Base-by-base conservation (phyloP, 306 rosid genomes). In the Prinsepia uniflora region DNA sequence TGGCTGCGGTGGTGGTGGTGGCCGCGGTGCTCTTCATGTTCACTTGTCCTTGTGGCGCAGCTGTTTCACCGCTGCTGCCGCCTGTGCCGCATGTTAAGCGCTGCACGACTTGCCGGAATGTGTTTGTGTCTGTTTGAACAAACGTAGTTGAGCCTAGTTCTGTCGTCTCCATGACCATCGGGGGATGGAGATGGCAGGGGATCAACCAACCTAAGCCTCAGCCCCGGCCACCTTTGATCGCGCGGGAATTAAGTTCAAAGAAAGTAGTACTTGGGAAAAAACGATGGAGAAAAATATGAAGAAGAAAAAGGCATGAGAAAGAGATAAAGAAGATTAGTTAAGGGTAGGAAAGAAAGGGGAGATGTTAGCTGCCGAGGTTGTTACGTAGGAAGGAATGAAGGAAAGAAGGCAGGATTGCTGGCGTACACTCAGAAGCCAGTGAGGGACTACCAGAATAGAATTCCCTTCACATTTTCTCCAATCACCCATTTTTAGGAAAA, bases 71-170 rank as follows among this genome's bases (percentile, higher is more conserved):
- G 6, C 50, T 5, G 15, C 52, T 12, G 6, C 52, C 0, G 41
- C 48, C 22, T 36, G 15, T 42, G 10, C 18, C 46, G 17, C 96
- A 88, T 67, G 98, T 92, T 54, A 92, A 69, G 0, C 91, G 77
- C 47, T 88, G 98, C 47, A 92, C 98, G 5, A 92, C 84, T 61
- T 90, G 93, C 68, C 86, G 83, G 76, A 92, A 92, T 4, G 89
- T 76, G 39, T 79, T 40, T 64, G 89, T 80, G 80, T 88, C 83
- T 57, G 98, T 85, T 17, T 92, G 93, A 41, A 92, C 93, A 65
- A 85, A 86, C 7, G 98, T 90, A 19, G 68, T 30, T 64, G 84
- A 14, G 63, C 44, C 67, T 34, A 71, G 11, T 72, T 62, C 78
- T 49, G 76, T 67, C 59, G 67, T 79, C 63, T 90, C 90, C 92